Evolutionary conservation across 306 rosid species (phyloP).

Genomic region (Fagus crenata): DNA sequence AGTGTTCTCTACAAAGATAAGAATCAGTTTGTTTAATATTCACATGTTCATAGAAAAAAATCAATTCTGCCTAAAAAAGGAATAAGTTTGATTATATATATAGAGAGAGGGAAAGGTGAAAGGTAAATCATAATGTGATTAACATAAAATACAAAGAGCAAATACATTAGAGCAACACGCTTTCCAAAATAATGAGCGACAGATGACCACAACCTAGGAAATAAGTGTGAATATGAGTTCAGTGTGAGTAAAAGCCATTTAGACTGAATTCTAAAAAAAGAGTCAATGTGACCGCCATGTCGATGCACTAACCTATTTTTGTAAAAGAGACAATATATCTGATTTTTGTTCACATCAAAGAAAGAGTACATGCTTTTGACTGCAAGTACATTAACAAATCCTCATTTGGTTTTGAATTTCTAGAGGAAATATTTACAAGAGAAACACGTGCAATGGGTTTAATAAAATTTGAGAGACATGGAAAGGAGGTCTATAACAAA

Average conservation of each 20-base stretch:
- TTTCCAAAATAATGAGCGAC: background rate
- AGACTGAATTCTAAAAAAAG: too few species aligned
- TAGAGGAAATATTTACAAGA: background rate
- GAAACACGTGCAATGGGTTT: background rate
- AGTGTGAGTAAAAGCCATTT: background rate
- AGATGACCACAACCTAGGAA: background rate
- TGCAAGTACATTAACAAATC: background rate
- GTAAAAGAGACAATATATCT: background rate
- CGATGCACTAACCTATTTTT: background rate
- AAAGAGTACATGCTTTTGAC: background rate
- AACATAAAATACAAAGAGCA: background rate
- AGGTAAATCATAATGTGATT: background rate
- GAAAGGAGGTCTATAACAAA: background rate
- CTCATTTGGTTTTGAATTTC: background rate
- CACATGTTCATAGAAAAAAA: too few species aligned
- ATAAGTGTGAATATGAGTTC: background rate
- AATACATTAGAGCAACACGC: background rate
- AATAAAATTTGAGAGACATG: background rate
- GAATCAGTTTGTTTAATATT: background rate
- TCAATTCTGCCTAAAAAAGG: too few species aligned
- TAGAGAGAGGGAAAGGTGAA: background rate
- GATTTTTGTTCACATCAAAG: background rate
- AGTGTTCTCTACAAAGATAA: constrained; percentile 57
- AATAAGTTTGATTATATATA: background rate
- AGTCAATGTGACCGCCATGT: background rate